A percentile compares a stretch with the other conserved stretches of the same genome.
Conservation (phyloP, 768 basidiomycete genomes). For the Termitomyces sp. region DNA sequence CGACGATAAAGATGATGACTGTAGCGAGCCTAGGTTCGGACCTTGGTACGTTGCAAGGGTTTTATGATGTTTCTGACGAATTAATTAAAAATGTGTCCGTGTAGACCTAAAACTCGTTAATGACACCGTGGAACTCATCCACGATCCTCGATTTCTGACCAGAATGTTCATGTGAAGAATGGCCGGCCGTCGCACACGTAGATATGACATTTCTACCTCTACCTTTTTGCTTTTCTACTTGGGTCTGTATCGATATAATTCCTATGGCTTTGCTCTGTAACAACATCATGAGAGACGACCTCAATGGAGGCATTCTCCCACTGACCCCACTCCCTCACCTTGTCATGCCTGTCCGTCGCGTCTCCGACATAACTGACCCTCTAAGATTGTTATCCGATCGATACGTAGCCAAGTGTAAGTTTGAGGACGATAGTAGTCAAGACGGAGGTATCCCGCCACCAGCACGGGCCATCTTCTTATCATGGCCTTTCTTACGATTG, state of each 20-base stretch:
- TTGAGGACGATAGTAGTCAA: neutral
- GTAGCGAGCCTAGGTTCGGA: constrained; percentile 55
- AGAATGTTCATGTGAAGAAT: constrained; percentile 37
- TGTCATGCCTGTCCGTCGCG: neutral
- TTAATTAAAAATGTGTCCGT: neutral
- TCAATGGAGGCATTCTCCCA: neutral
- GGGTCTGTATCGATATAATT: neutral
- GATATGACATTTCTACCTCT: neutral
- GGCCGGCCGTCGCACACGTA: neutral
- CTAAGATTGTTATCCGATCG: neutral
- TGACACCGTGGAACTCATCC: constrained; percentile 57
- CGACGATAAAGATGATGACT: constrained; percentile 53
- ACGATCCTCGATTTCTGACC: constrained; percentile 48
- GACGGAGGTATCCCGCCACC: constrained; percentile 33
- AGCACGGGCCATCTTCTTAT: constrained; percentile 79
- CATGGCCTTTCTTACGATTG: constrained; percentile 79
- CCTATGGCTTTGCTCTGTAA: neutral
- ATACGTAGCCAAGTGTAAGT: neutral
- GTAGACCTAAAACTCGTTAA: constrained; percentile 60
- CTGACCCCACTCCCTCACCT: neutral
- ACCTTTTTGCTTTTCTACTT: neutral
- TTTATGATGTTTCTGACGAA: neutral
- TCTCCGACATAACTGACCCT: neutral
- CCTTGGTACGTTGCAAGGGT: constrained; percentile 46
- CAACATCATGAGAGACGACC: no score